A percentile compares a stretch with the other conserved stretches of the same genome.
Evolutionary conservation across 305 asterid species (phyloP).

Genomic region (Fraxinus ornus): DNA sequence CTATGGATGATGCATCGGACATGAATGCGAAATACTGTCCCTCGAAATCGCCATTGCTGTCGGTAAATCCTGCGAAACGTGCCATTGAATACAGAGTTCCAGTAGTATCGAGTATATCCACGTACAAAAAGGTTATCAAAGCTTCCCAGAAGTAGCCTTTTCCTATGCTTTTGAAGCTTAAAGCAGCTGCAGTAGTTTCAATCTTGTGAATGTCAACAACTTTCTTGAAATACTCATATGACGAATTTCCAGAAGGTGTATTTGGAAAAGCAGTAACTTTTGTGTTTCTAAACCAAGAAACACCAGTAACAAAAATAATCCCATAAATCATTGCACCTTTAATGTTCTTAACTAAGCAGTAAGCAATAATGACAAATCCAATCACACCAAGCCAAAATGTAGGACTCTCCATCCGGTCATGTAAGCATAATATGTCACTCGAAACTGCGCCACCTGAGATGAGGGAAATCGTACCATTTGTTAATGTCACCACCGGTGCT

Average conservation of each 20-base stretch:
- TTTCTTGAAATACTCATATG: slow-evolving; percentile 62
- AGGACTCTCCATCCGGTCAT: slow-evolving; percentile 76
- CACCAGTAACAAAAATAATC: slow-evolving; percentile 70
- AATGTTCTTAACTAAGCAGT: slow-evolving; percentile 63
- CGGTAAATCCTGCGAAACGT: slow-evolving; percentile 76
- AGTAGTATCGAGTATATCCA: slow-evolving; percentile 80
- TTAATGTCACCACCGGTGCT: slow-evolving; percentile 47
- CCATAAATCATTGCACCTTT: slow-evolving; percentile 97
- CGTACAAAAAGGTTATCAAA: slow-evolving; percentile 68
- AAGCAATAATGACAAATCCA: slow-evolving; percentile 74
- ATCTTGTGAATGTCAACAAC: slow-evolving; percentile 74
- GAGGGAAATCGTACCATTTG: slow-evolving; percentile 58
- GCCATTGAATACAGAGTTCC: slow-evolving; percentile 94
- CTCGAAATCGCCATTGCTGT: slow-evolving; percentile 65
- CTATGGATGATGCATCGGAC: slow-evolving; percentile 86
- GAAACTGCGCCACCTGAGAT: slow-evolving; percentile 67
- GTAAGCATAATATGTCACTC: slow-evolving; percentile 63
- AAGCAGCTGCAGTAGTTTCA: slow-evolving; percentile 71
- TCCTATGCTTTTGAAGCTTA: slow-evolving; percentile 68
- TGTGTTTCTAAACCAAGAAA: slow-evolving; percentile 85
- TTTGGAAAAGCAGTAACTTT: slow-evolving; percentile 68
- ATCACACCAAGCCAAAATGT: slow-evolving; percentile 83
- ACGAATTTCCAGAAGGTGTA: slow-evolving; percentile 59
- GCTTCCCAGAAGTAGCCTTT: slow-evolving; percentile 79
- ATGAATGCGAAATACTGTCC: slow-evolving; percentile 90